These are phyloP conservation scores for Tirmania nivea DNA, from an alignment of 495 filamentous ascomycete genomes.

Conservation along the genomic window DNA sequence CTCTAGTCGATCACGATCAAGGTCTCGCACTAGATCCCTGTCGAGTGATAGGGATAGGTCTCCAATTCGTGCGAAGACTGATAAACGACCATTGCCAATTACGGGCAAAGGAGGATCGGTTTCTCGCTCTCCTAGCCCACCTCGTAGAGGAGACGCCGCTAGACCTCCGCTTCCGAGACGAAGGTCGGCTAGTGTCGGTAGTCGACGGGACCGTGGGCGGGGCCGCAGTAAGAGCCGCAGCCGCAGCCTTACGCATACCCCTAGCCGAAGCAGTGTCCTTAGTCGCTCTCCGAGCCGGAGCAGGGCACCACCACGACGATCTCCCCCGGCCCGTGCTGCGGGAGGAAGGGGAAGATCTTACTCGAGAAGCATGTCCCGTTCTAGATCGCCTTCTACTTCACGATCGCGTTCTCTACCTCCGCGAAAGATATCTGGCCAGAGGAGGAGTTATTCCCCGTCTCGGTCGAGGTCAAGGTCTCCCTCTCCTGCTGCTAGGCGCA, in stretches of 20 bases:
- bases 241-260: too few relatives aligned
- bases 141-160: too few relatives aligned
- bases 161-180: background rate
- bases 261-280: background rate
- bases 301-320: too few relatives aligned
- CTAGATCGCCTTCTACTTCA: background rate
- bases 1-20: constrained; percentile 24
- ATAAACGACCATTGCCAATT: too few relatives aligned
- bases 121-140: too few relatives aligned
- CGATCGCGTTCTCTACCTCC: background rate
- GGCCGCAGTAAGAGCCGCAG: constrained; percentile 1
- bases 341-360: too few relatives aligned
- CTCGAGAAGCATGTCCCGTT: too few relatives aligned
- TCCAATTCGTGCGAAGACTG: too few relatives aligned
- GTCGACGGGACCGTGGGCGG: background rate
- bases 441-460: background rate
- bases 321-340: too few relatives aligned
- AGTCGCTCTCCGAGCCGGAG: background rate
- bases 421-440: background rate
- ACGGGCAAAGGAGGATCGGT: too few relatives aligned
- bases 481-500: background rate
- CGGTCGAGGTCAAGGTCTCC: background rate
- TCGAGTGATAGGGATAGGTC: background rate
- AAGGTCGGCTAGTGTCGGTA: constrained; percentile 1
- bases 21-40: constrained; percentile 10